Percentiles rank a stretch among this genome's conserved stretches.
Evolutionary conservation across 768 basidiomycete species (phyloP).

Genomic region (Pleurotus eryngii): DNA sequence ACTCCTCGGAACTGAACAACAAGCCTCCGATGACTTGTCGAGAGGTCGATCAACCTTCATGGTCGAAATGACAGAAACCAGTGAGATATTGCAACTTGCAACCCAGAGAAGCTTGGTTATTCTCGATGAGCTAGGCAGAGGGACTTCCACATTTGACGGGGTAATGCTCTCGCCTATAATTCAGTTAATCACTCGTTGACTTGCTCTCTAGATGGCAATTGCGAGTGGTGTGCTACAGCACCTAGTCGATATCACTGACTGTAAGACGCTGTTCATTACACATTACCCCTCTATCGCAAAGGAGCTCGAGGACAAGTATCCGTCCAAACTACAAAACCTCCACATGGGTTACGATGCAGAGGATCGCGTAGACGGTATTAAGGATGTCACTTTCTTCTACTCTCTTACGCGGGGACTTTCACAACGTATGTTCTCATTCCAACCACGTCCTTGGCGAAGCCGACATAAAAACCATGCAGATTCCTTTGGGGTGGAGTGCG

Average conservation of each 20-base stretch:
- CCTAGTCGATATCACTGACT: constrained; percentile 52
- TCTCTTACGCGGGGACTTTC: constrained; percentile 69
- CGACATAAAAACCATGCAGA: constrained; percentile 29
- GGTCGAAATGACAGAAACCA: constrained; percentile 95
- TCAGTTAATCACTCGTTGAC: background rate
- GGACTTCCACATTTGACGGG: constrained; percentile 93
- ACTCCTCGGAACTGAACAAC: background rate
- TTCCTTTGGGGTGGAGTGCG: constrained; percentile 93
- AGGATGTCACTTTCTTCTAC: constrained; percentile 88
- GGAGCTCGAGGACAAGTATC: constrained; percentile 58
- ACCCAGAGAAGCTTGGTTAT: constrained; percentile 80
- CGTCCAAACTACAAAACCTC: constrained; percentile 63
- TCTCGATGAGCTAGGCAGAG: constrained; percentile 85
- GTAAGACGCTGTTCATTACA: constrained; percentile 89
- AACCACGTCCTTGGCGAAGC: background rate
- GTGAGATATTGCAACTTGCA: constrained; percentile 79
- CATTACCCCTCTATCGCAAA: constrained; percentile 88
- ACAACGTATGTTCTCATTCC: constrained; percentile 31
- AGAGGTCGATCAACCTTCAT: constrained; percentile 92
- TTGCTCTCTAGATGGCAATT: constrained; percentile 68
- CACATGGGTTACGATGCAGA: constrained; percentile 86
- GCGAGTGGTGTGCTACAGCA: constrained; percentile 79
- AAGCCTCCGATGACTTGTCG: constrained; percentile 85
- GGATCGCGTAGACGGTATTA: constrained; percentile 63
- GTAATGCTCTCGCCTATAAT: constrained; percentile 28